Conservation (phyloP, 2,329 filamentous ascomycete species). For the Endothia cerciana region DNA sequence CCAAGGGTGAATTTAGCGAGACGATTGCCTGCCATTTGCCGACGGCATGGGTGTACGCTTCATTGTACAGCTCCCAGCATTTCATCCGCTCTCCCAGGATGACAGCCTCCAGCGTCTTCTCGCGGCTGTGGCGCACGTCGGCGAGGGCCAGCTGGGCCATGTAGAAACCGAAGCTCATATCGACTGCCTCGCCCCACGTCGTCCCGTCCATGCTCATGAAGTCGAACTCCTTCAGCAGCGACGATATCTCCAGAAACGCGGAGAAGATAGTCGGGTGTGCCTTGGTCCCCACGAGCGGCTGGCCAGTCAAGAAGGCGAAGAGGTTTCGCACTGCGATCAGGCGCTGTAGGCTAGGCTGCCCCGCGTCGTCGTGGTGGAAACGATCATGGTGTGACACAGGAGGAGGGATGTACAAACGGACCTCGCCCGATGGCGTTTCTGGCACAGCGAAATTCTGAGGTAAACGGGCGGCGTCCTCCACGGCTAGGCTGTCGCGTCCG, state of each 20-base stretch:
- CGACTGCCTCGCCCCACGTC: constrained; percentile 62
- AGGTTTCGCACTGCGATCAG: constrained; percentile 65
- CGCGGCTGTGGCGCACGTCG: constrained; percentile 79
- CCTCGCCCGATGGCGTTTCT: constrained; percentile 44
- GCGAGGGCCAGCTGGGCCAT: constrained; percentile 76
- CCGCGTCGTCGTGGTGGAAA: constrained; percentile 5
- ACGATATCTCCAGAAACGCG: constrained; percentile 58
- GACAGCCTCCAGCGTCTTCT: constrained; percentile 87
- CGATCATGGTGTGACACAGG: constrained; percentile 38
- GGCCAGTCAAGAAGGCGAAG: constrained; percentile 67
- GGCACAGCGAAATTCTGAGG: constrained; percentile 29
- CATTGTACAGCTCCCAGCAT: constrained; percentile 80
- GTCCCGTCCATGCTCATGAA: constrained; percentile 60
- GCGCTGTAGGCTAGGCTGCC: constrained; percentile 51
- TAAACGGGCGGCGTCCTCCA: constrained; percentile 48
- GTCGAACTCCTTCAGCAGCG: constrained; percentile 59
- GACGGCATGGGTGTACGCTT: constrained; percentile 88
- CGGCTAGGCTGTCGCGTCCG: constrained; percentile 52
- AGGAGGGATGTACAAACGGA: constrained; percentile 59
- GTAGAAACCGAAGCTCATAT: constrained; percentile 72
- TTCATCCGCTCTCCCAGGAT: constrained; percentile 89
- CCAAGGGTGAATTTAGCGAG: constrained; percentile 69
- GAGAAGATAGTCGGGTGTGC: constrained; percentile 55
- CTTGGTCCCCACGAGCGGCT: constrained; percentile 64
- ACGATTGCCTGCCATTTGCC: constrained; percentile 81